Evolutionary conservation across 2,329 filamentous ascomycete genomes (phyloP).

Genomic region (Arthroderma uncinatum): DNA sequence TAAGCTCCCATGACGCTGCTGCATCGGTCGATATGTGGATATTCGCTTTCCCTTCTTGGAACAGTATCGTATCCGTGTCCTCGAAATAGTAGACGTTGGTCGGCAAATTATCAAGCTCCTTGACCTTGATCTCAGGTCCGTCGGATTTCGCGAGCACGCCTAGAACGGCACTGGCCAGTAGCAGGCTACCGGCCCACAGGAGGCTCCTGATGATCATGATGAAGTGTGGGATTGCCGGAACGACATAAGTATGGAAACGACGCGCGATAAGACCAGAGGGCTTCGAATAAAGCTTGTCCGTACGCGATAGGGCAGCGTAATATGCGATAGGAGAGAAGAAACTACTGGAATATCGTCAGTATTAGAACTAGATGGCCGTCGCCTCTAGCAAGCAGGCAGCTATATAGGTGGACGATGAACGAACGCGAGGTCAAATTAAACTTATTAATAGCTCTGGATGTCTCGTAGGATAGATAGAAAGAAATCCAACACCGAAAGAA

Average conservation of each 20-base stretch:
- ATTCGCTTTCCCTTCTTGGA: constrained; percentile 44
- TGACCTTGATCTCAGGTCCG: constrained; percentile 54
- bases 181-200: constrained; percentile 40
- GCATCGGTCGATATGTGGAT: constrained; percentile 72
- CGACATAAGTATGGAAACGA: constrained; percentile 1
- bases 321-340: neutral
- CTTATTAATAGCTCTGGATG: neutral
- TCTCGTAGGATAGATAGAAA: neutral
- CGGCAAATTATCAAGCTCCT: constrained; percentile 55
- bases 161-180: constrained; percentile 35
- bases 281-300: neutral
- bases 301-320: neutral
- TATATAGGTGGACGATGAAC: neutral
- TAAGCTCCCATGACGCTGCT: constrained; percentile 63
- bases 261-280: neutral
- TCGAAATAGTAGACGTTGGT: constrained; percentile 77
- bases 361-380: neutral
- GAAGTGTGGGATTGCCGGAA: constrained; percentile 6
- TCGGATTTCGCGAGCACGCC: constrained; percentile 41
- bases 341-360: neutral
- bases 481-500: neutral
- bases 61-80: constrained; percentile 69
- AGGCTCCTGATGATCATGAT: constrained; percentile 35
- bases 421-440: neutral
- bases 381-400: neutral